Conservation (phyloP, 345 rosid genomes). For the Hirschfeldia incana region DNA sequence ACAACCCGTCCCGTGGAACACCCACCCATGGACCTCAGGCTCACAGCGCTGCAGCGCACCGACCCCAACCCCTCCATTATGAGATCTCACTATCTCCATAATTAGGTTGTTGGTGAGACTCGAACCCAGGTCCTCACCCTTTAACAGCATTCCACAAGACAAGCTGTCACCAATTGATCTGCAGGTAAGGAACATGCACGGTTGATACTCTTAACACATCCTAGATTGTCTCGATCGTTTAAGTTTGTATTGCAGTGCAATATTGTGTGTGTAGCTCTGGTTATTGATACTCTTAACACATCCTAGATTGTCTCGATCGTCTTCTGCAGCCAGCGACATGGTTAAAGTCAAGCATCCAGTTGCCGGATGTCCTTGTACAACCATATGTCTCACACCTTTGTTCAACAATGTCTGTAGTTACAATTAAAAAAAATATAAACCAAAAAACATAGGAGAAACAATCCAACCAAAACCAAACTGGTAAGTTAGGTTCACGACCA, state of each 20-base stretch:
- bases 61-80: no score
- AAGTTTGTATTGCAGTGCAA: constrained; percentile 47
- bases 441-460: neutral
- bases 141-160: no score
- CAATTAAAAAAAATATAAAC: neutral
- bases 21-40: no score
- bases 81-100: no score
- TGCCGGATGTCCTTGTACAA: constrained; percentile 77
- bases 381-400: constrained; percentile 71
- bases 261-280: constrained; percentile 56
- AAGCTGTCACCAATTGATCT: no score
- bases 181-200: no score
- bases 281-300: constrained; percentile 71
- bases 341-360: constrained; percentile 79
- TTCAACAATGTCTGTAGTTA: constrained; percentile 58
- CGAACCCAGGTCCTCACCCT: no score
- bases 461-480: neutral
- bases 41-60: no score
- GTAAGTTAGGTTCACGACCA: neutral
- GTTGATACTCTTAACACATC: no score
- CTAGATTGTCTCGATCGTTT: neutral
- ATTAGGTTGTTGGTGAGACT: no score
- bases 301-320: constrained; percentile 72
- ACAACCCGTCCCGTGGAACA: no score
- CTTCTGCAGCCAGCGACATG: constrained; percentile 53